Conservation (phyloP, 495 filamentous ascomycete genomes). For the Astrothelium subdiscretum region DNA sequence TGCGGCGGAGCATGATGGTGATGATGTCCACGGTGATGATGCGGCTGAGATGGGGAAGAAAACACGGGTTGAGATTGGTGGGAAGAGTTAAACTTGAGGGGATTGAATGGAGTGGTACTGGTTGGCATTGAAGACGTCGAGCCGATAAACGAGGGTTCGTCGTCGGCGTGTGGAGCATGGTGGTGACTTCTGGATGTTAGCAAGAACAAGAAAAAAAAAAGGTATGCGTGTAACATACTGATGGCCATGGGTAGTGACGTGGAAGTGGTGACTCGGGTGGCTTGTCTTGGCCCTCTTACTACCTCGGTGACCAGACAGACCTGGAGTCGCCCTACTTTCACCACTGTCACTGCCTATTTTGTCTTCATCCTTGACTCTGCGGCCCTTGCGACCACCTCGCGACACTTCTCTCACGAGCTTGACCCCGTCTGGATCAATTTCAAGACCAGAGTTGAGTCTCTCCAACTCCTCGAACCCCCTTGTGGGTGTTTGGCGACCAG, state of each 20-base stretch:
- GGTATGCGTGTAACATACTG: conserved; percentile 29
- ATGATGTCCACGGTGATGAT: conserved; percentile 28
- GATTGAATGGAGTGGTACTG: conserved; percentile 14
- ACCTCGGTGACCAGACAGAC: conserved; percentile 38
- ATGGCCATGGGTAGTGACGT: conserved; percentile 29
- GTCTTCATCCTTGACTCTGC: conserved; percentile 44
- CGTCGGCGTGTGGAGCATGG: conserved; percentile 63
- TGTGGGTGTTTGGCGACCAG: conserved; percentile 42
- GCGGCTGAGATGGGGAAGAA: conserved; percentile 8
- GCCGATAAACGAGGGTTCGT: conserved; percentile 35
- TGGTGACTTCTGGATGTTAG: conserved; percentile 42
- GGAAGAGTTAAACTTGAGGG: conserved; percentile 10
- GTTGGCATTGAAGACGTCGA: not conserved
- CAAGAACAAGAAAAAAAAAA: not conserved
- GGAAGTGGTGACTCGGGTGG: conserved; percentile 35
- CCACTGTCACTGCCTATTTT: conserved; percentile 42
- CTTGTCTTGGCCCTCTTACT: conserved; percentile 34
- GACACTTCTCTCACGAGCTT: conserved; percentile 33
- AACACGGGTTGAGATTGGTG: not conserved
- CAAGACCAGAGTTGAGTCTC: not conserved
- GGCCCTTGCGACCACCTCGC: conserved; percentile 44
- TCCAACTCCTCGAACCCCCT: conserved; percentile 10
- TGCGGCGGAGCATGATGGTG: conserved; percentile 28
- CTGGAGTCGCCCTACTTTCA: conserved; percentile 45
- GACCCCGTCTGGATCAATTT: not conserved